Conservation (phyloP, 352 stramenopile species). For the Phytophthora sp. region DNA sequence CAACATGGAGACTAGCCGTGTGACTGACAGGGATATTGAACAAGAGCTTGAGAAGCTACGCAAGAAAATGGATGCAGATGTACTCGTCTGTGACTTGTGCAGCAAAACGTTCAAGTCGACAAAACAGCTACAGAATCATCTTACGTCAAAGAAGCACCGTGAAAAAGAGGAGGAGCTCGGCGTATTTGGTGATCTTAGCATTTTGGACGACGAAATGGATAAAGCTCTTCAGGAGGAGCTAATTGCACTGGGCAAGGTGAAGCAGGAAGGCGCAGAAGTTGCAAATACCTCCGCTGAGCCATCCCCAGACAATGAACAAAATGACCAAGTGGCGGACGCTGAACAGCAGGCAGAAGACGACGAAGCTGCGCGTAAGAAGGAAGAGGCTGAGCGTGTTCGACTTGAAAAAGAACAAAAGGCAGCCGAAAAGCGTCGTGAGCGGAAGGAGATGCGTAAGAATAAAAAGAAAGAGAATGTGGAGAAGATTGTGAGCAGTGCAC, state of each 20-base stretch:
- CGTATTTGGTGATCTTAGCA: constrained; percentile 57
- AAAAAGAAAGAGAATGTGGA: constrained; percentile 84
- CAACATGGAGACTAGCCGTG: constrained; percentile 48
- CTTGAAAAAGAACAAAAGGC: constrained; percentile 82
- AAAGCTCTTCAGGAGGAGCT: constrained; percentile 63
- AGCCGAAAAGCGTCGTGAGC: constrained; percentile 77
- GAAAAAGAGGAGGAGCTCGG: constrained; percentile 79
- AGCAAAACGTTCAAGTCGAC: constrained; percentile 86
- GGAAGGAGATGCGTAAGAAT: constrained; percentile 83
- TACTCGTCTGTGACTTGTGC: constrained; percentile 81
- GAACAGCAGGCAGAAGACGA: constrained; percentile 43
- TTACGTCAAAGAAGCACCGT: constrained; percentile 83
- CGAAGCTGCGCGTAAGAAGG: constrained; percentile 33
- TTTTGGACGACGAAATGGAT: constrained; percentile 72
- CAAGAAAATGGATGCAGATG: constrained; percentile 70
- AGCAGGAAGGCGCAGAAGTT: constrained; percentile 2
- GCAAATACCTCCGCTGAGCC: neutral
- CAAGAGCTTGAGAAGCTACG: constrained; percentile 67
- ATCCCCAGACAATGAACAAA: constrained; percentile 13
- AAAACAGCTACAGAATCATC: constrained; percentile 84
- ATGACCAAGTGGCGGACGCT: constrained; percentile 4
- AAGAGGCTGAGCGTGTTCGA: constrained; percentile 54
- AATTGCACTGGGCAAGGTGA: constrained; percentile 41
- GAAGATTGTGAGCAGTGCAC: constrained; percentile 57
- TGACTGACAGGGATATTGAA: constrained; percentile 65